A percentile compares a stretch with the other conserved stretches of the same genome.
Evolutionary conservation across 176 grass and related monocot genomes (phyloP).

Genomic region (Zoysia pacifica): DNA sequence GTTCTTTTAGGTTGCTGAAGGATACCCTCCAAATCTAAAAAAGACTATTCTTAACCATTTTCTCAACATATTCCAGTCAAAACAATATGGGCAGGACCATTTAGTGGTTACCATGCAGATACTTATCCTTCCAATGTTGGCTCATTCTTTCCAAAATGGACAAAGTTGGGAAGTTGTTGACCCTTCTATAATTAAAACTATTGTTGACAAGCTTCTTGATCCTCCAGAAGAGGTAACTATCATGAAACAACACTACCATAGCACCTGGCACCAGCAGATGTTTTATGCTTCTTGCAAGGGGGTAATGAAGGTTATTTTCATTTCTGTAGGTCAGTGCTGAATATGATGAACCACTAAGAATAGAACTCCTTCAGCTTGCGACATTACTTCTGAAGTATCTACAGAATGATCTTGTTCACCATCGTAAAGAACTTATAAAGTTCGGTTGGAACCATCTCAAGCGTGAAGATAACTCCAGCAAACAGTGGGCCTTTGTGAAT

Average conservation of each 20-base stretch:
- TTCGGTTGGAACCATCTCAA: constrained; percentile 99
- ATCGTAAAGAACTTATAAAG: constrained; percentile 97
- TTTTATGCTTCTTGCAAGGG: constrained; percentile 8
- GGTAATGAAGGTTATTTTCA: constrained; percentile 20
- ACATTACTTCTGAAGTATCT: constrained; percentile 98
- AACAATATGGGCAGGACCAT: constrained; percentile 97
- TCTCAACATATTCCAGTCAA: constrained; percentile 91
- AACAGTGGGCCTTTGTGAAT: constrained; percentile 99
- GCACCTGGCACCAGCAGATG: neutral
- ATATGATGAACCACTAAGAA: constrained; percentile 94
- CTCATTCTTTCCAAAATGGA: constrained; percentile 95
- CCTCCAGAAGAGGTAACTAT: constrained; percentile 89
- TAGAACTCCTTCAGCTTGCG: constrained; percentile 97
- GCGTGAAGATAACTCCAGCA: constrained; percentile 99
- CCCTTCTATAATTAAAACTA: constrained; percentile 82
- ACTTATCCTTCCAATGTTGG: constrained; percentile 97
- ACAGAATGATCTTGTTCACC: constrained; percentile 90
- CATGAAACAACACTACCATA: constrained; percentile 1
- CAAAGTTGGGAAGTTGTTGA: constrained; percentile 99
- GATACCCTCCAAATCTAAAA: constrained; percentile 81
- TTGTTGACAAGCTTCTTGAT: constrained; percentile 98
- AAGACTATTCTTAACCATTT: constrained; percentile 90
- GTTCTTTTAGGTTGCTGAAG: constrained; percentile 85
- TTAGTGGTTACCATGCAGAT: constrained; percentile 99
- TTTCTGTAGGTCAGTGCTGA: constrained; percentile 84